Evolutionary conservation across 2,329 filamentous ascomycete species (phyloP).

Genomic region (Tolypocladium sp.): DNA sequence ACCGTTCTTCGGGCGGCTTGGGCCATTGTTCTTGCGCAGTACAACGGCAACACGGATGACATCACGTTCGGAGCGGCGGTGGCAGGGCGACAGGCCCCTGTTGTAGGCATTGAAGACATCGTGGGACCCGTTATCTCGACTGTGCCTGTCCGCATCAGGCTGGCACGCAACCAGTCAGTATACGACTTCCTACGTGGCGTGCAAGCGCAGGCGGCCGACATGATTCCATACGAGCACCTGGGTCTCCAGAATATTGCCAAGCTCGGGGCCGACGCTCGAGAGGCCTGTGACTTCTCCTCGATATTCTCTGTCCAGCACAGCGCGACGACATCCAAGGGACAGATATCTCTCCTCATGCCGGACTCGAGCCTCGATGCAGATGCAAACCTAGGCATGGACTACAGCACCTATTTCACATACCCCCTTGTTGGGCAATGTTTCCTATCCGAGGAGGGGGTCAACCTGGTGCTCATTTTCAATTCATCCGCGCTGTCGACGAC

Average conservation of each 20-base stretch:
- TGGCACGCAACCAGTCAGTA: background rate
- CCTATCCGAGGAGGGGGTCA: no score
- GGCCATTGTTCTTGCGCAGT: no score
- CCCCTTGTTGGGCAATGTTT: no score
- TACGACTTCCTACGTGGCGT: constrained; percentile 5
- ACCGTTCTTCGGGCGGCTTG: no score
- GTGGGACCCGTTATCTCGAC: background rate
- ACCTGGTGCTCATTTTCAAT: no score
- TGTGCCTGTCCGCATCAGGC: background rate
- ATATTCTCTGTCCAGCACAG: constrained; percentile 1
- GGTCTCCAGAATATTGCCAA: constrained; percentile 12
- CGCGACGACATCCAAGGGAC: background rate
- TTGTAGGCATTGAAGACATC: no score
- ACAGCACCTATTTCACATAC: no score
- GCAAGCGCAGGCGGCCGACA: constrained; percentile 5
- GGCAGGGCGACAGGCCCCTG: no score
- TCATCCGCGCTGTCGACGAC: no score
- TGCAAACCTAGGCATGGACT: no score
- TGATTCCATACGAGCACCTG: constrained; percentile 8
- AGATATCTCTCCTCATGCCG: background rate
- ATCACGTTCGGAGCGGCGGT: no score
- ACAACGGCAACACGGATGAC: no score
- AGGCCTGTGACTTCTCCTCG: constrained; percentile 6
- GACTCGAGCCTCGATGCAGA: background rate
- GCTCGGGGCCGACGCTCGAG: constrained; percentile 1